Evolutionary conservation across 2,329 filamentous ascomycete species (phyloP).

Genomic region (Cytospora mali): DNA sequence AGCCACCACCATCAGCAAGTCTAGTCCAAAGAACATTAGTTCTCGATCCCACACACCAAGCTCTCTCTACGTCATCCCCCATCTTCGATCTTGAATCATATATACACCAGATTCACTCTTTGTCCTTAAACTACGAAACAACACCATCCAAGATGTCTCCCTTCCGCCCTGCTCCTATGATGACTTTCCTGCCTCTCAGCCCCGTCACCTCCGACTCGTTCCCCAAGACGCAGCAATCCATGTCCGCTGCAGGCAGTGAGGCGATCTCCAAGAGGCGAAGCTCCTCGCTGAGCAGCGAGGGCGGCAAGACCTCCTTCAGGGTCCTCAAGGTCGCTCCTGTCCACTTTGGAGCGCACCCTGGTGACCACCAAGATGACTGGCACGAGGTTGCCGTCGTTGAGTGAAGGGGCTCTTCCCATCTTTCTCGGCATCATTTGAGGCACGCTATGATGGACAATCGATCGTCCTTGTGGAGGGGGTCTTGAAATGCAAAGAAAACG

Average conservation of each 20-base stretch:
- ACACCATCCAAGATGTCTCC: conserved; percentile 20
- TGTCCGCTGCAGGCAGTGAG: conserved; percentile 28
- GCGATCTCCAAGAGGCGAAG: conserved; percentile 49
- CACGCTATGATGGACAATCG: not conserved
- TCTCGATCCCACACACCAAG: not conserved
- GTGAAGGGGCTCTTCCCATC: conserved; percentile 32
- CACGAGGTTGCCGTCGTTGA: conserved; percentile 48
- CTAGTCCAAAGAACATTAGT: not conserved
- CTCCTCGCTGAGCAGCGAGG: conserved; percentile 56
- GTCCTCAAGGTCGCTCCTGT: conserved; percentile 68
- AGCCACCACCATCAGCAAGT: not conserved
- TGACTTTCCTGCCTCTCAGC: conserved; percentile 59
- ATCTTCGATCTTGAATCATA: no score
- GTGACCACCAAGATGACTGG: conserved; percentile 60
- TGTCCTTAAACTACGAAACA: not conserved
- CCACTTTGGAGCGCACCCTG: conserved; percentile 63
- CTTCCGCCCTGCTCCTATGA: conserved; percentile 26
- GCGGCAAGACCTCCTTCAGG: conserved; percentile 44
- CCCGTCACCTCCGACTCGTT: conserved; percentile 60
- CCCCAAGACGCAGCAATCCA: conserved; percentile 45
- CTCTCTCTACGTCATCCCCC: not conserved
- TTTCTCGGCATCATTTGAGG: not conserved
- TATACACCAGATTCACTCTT: not conserved
- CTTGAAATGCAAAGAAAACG: not conserved
- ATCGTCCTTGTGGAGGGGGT: not conserved